Conservation (phyloP, 305 asterid genomes). For the Fraxinus dipetala region DNA sequence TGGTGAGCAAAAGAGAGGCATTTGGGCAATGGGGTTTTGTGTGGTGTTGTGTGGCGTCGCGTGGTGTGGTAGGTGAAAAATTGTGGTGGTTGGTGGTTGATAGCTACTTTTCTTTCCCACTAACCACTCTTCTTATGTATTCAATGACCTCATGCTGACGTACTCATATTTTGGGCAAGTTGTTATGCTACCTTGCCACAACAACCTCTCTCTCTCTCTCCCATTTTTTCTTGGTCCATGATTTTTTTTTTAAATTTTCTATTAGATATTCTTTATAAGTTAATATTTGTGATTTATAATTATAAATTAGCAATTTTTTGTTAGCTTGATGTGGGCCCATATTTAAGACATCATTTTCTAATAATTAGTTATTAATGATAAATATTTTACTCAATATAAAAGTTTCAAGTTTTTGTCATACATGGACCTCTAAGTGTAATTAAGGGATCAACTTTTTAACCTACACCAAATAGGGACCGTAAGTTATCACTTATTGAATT, state of each 20-base stretch:
- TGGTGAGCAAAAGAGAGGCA: neutral
- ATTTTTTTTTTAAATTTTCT: neutral
- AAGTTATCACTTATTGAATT: too few relatives aligned
- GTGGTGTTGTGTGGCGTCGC: neutral
- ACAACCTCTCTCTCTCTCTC: neutral
- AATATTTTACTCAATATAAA: neutral
- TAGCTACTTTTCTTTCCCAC: neutral
- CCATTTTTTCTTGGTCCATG: neutral
- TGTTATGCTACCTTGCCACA: neutral
- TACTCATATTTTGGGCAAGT: neutral
- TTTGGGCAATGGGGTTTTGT: neutral
- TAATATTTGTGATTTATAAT: neutral
- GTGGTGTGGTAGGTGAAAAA: neutral
- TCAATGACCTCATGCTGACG: slow-evolving; percentile 2
- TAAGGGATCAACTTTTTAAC: too few relatives aligned
- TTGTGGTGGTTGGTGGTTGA: neutral
- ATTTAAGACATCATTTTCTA: neutral
- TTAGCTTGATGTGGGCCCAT: neutral
- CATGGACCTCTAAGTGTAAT: too few relatives aligned
- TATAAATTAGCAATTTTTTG: neutral
- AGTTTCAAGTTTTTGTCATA: neutral
- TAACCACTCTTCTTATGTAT: neutral
- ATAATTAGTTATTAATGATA: too few relatives aligned
- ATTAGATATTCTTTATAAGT: neutral
- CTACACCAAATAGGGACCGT: too few relatives aligned